Evolutionary conservation across 768 basidiomycete genomes (phyloP), one percentile per base, ranked within the genome.

Genomic region (Xanthoconium stramineum): DNA sequence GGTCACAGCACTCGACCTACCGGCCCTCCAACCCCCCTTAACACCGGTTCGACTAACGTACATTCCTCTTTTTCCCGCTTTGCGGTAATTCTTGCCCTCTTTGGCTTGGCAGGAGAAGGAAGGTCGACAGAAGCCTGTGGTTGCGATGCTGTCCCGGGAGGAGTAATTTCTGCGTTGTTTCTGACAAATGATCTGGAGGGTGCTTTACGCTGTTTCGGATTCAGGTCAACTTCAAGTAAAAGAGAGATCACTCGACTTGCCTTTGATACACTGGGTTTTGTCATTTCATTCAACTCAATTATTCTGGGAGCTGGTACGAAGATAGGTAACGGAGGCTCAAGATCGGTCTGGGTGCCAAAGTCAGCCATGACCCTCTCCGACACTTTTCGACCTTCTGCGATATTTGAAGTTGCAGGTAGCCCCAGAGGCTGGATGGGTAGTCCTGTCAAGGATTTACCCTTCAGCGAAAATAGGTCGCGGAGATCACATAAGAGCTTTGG

Each of bases 401-500:
- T 20, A 29, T 35, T 37, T 12, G 52, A 38, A 42, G 50, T 28
- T 20, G 46, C n/a, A 44, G 42, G 40, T 30, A 44, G 14, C 20
- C 29, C 38, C 3, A 37, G 45, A 3, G 17, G 38, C 10, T 39
- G 55, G 14, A 33, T n/a, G 17, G 50, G 33, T 15, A 50, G 39
- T 35, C 50, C 47, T 44, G 28, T 47, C 1, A 47, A 37, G 17
- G 51, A 47, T 28, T 54, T 50, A 50, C 61, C 45, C 58, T 55
- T 61, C 53, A 62, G 15, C 47, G 59, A 46, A 54, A 62, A 42
- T 33, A 57, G 49, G 19, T 63, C 55, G 48, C 66, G 74, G 46
- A 80, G 64, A 56, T 69, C 73, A 58, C 74, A 80, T 17, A 80
- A 59, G 57, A 78, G 64, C 78, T 80, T 56, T n/a, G 32, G 47